Conservation (phyloP, 768 basidiomycete genomes). For the Panus rudis region DNA sequence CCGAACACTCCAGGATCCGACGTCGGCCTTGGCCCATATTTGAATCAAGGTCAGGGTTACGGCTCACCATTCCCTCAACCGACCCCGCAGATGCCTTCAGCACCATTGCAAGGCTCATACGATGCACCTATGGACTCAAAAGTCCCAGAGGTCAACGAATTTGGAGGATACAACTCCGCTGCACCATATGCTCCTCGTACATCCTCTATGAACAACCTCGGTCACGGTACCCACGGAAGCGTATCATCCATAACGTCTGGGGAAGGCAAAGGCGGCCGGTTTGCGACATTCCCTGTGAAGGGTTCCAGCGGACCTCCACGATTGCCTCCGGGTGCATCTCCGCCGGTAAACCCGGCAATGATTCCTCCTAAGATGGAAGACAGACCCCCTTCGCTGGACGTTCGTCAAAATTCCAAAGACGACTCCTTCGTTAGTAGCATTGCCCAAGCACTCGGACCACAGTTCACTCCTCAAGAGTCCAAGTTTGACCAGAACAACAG, state of each 20-base stretch:
- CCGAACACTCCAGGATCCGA: too few species aligned
- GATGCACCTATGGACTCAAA: too few species aligned
- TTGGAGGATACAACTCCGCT: conserved; percentile 12
- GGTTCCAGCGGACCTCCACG: conserved; percentile 20
- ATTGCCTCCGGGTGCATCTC: conserved; percentile 2
- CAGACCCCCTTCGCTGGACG: conserved; percentile 19
- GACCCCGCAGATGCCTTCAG: too few species aligned
- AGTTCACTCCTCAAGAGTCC: too few species aligned
- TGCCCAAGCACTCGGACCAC: conserved; percentile 27
- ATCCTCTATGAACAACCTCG: conserved; percentile 9
- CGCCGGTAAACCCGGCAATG: conserved; percentile 2
- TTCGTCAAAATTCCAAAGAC: conserved; percentile 3
- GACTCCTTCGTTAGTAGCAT: conserved; percentile 33
- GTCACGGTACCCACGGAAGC: not conserved
- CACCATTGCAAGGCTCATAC: too few species aligned
- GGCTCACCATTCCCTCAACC: too few species aligned
- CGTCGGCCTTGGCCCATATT: too few species aligned
- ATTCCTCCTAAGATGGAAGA: conserved; percentile 22
- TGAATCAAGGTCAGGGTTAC: too few species aligned
- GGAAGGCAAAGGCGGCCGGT: conserved; percentile 36
- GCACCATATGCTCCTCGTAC: conserved; percentile 10
- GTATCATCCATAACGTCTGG: not conserved
- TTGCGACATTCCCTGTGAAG: conserved; percentile 63
- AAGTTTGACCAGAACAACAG: conserved; percentile 4
- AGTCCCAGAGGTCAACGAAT: conserved; percentile 16